Conservation (phyloP, 1,139 yeast species). For the Geotrichum aggregatum region DNA sequence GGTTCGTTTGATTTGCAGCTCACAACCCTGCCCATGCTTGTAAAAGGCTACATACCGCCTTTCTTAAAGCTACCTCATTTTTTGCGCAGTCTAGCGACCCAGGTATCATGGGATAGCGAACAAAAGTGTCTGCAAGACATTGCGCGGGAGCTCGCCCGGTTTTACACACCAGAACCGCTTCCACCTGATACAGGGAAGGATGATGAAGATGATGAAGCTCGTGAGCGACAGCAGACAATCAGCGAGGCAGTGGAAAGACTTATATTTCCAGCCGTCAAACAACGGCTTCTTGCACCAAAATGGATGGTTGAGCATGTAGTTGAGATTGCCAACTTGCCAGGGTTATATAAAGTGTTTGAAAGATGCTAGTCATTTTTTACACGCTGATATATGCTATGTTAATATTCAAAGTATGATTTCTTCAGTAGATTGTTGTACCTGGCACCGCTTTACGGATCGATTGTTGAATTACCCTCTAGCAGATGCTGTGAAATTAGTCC, state of each 20-base stretch:
- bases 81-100: slow-evolving; percentile 55
- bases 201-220: slow-evolving; percentile 9
- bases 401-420: too few relatives aligned
- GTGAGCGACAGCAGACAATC: slow-evolving; percentile 11
- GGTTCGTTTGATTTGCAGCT: slow-evolving; percentile 37
- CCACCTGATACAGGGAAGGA: slow-evolving; percentile 30
- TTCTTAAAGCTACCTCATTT: slow-evolving; percentile 63
- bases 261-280: slow-evolving; percentile 60
- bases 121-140: slow-evolving; percentile 61
- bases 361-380: too few relatives aligned
- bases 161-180: slow-evolving; percentile 66
- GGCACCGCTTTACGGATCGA: too few relatives aligned
- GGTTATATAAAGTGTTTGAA: slow-evolving; percentile 86
- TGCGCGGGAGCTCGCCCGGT: slow-evolving; percentile 61
- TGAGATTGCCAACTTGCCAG: slow-evolving; percentile 89
- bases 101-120: slow-evolving; percentile 64
- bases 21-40: slow-evolving; percentile 59
- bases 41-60: slow-evolving; percentile 61
- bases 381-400: too few relatives aligned
- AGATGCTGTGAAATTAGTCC: background rate
- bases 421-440: too few relatives aligned
- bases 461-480: too few relatives aligned
- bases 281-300: slow-evolving; percentile 62
- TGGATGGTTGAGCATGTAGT: slow-evolving; percentile 53
- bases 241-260: slow-evolving; percentile 47